Conservation (phyloP, 75 land plant genomes). For the Picea sitchensis region DNA sequence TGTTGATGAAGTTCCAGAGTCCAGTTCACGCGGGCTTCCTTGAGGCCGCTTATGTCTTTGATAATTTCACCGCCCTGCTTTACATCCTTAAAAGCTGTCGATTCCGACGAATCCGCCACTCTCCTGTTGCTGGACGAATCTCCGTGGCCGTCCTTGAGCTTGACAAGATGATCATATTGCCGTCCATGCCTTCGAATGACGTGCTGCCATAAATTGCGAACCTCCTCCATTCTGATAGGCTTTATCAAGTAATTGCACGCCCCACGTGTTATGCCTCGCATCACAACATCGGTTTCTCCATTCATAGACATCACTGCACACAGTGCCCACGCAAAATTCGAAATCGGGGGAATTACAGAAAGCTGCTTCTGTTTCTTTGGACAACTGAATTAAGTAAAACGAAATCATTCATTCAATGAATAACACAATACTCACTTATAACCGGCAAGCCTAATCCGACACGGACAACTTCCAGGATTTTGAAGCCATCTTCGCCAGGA, state of each 20-base stretch:
- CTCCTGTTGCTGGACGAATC: neutral
- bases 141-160: neutral
- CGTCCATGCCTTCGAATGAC: slow-evolving; percentile 51
- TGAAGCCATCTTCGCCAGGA: slow-evolving; percentile 40
- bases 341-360: too few relatives aligned
- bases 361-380: neutral
- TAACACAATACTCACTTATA: slow-evolving; percentile 27
- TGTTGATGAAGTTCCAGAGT: slow-evolving; percentile 23
- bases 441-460: slow-evolving; percentile 42
- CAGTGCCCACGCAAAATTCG: neutral
- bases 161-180: slow-evolving; percentile 1
- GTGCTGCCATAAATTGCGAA: slow-evolving; percentile 97
- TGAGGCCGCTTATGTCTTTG: slow-evolving; percentile 22
- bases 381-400: neutral
- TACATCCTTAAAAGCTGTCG: too few relatives aligned
- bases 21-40: slow-evolving; percentile 27
- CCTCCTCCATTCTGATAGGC: slow-evolving; percentile 91
- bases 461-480: slow-evolving; percentile 40
- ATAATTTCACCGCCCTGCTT: neutral
- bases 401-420: neutral
- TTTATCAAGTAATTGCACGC: slow-evolving; percentile 97
- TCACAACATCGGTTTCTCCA: slow-evolving; percentile 94
- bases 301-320: slow-evolving; percentile 94
- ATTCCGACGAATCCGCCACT: too few relatives aligned
- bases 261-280: slow-evolving; percentile 94